Percentiles rank a stretch among this genome's conserved stretches.
Conservation (phyloP, 2,329 filamentous ascomycete species). For the Pseudogymnoascus sp. region DNA sequence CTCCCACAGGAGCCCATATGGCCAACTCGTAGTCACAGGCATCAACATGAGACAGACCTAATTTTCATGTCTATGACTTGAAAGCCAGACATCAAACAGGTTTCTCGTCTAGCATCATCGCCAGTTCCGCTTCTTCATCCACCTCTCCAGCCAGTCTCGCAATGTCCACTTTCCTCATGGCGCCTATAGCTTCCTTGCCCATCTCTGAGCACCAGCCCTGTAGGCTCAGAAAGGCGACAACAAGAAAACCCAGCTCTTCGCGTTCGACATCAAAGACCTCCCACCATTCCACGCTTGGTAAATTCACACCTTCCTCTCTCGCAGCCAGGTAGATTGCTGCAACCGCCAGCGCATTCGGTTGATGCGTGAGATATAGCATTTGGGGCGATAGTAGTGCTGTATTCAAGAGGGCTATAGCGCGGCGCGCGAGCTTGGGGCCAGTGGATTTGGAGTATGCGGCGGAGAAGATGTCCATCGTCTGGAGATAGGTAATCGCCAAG, state of each 20-base stretch:
- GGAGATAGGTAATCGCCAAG: slow-evolving; percentile 83
- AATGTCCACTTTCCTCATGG: not conserved
- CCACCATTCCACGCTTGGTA: slow-evolving; percentile 89
- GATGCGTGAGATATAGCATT: slow-evolving; percentile 82
- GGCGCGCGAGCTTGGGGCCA: slow-evolving; percentile 48
- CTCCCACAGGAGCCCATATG: not conserved
- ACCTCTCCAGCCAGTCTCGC: not conserved
- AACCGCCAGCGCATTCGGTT: slow-evolving; percentile 75
- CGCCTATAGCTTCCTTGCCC: not conserved
- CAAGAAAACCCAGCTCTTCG: slow-evolving; percentile 87
- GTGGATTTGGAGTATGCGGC: slow-evolving; percentile 24
- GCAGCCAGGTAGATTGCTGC: slow-evolving; percentile 87
- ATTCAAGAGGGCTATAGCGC: slow-evolving; percentile 73
- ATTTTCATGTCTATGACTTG: not conserved
- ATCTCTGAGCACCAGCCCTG: slow-evolving; percentile 41
- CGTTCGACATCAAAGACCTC: slow-evolving; percentile 94
- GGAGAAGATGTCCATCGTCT: slow-evolving; percentile 65
- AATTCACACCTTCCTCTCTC: slow-evolving; percentile 62
- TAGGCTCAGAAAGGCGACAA: slow-evolving; percentile 74
- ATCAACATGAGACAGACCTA: not conserved
- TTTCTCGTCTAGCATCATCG: slow-evolving; percentile 4
- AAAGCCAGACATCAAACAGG: not conserved
- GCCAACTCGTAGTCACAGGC: not conserved
- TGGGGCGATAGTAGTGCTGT: slow-evolving; percentile 79
- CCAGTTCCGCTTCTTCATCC: not conserved